Base-by-base conservation (phyloP, 352 stramenopile species). In the Globisporangium paroecandrum region DNA sequence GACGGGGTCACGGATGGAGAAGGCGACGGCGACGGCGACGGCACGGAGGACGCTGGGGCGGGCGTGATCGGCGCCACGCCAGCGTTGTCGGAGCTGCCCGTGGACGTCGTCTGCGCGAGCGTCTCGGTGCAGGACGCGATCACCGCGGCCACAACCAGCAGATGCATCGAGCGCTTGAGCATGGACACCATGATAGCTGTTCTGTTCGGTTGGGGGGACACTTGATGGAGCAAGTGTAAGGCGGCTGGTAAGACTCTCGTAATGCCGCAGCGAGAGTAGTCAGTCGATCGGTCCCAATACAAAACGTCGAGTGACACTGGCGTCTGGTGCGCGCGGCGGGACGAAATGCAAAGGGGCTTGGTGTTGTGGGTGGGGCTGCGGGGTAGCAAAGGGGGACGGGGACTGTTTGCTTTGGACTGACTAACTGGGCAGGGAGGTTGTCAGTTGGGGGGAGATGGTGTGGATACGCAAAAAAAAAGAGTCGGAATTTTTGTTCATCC, bases 1-100 rank as follows among this genome's bases (percentile, higher is more conserved):
- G 70, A 68, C 54, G 79, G 69, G 20, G 65, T 68, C 49, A 68
- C 53, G 47, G 65, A 71, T 49, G 69, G 57, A 24, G 61, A 58
- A 27, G 79, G 54, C 34, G 63, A 60, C 25, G 53, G 41, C 34
- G 63, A 60, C 25, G 53, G 41, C 12, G 58, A 34, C 24, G 58
- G 32, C 60, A 65, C 43, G 46, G 46, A 20, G 9, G 60, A 58
- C 53, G 54, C 41, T 22, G 63, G 56, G 1, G 22, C 36, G 3
- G 53, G 25, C 4, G 53, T 41, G 32, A 62, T 54, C 9, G 53
- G 24, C 3, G 34, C 29, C 53, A 51, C n/a, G 20, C 60, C 47
- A 20, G 63, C 61, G 20, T 25, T 63, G 24, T 57, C 36, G 2
- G 53, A 56, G 59, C 25, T 62, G 13, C 47, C 54, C n/a, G 62